These are phyloP conservation scores for Elsinoe necatrix DNA, from an alignment of 2,329 filamentous ascomycete species.

Conservation along the genomic window DNA sequence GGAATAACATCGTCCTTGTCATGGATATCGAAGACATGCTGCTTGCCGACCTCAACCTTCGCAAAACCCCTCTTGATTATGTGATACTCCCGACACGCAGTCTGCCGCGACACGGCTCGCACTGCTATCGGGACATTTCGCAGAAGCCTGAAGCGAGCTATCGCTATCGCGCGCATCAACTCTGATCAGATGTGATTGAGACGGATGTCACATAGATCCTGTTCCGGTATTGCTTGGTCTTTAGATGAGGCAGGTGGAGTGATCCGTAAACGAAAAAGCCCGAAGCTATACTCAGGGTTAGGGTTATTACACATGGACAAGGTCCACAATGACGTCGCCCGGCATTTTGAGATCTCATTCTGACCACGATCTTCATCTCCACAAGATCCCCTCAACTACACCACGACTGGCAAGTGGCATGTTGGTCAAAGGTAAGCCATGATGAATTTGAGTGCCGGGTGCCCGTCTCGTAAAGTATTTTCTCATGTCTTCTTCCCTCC, in stretches of 20 bases:
- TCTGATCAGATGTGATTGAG: neutral
- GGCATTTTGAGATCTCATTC: slow-evolving; percentile 11
- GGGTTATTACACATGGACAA: neutral
- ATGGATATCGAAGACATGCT: slow-evolving; percentile 27
- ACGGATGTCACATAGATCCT: neutral
- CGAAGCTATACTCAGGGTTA: neutral
- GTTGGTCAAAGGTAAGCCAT: slow-evolving; percentile 1
- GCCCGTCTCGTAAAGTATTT: neutral
- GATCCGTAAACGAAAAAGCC: neutral
- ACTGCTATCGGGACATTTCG: slow-evolving; percentile 10
- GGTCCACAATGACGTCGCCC: slow-evolving; percentile 6
- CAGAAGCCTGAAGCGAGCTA: slow-evolving; percentile 8
- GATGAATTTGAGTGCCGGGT: slow-evolving; percentile 1
- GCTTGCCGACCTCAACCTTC: slow-evolving; percentile 17
- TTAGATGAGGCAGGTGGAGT: neutral
- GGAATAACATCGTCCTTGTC: slow-evolving; percentile 21
- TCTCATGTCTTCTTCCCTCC: slow-evolving; percentile 4
- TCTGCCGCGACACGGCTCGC: neutral
- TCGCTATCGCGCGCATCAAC: slow-evolving; percentile 13
- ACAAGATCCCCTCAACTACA: slow-evolving; percentile 9
- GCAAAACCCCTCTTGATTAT: slow-evolving; percentile 3
- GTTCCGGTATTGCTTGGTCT: neutral
- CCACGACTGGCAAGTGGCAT: slow-evolving; percentile 7
- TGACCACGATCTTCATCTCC: slow-evolving; percentile 11
- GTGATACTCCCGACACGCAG: neutral